Evolutionary conservation across 305 asterid genomes (phyloP).

Genomic region (Solanum hybrid): DNA sequence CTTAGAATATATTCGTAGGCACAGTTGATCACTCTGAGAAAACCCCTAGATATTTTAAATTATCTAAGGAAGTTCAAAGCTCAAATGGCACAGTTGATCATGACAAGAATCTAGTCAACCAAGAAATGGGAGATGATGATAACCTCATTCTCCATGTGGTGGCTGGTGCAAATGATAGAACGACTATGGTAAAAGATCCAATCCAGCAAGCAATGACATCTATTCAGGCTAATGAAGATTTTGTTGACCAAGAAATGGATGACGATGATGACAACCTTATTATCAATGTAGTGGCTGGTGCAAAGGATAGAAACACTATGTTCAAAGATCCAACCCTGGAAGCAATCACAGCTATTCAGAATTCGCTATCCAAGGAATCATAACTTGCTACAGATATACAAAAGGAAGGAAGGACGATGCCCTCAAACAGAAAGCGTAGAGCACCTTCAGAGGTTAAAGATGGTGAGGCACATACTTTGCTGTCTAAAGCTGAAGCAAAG

Average conservation of each 20-base stretch:
- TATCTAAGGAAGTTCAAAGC: conserved; percentile 13
- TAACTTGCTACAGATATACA: background rate
- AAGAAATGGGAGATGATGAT: conserved; percentile 55
- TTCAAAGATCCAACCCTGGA: conserved; percentile 10
- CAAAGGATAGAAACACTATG: background rate
- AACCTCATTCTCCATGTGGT: background rate
- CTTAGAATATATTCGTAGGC: too few species aligned
- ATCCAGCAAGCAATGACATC: conserved; percentile 8
- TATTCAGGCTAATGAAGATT: conserved; percentile 6
- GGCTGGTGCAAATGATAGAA: background rate
- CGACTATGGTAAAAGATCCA: background rate
- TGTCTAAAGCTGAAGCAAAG: conserved; percentile 17
- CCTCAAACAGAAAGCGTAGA: conserved; percentile 44
- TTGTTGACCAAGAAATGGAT: conserved; percentile 38
- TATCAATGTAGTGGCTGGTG: background rate
- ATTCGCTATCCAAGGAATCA: background rate
- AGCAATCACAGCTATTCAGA: background rate
- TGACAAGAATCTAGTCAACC: conserved; percentile 21
- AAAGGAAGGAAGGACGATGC: conserved; percentile 7
- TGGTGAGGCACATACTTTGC: background rate
- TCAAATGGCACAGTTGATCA: conserved; percentile 18
- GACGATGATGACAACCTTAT: conserved; percentile 30
- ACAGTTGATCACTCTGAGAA: background rate
- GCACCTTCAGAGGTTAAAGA: conserved; percentile 16
- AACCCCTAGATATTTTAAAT: conserved; percentile 11